Percentiles rank a stretch among this genome's conserved stretches.
These are phyloP conservation scores for Dipodascopsis uninucleata DNA, from an alignment of 805 yeast species.

Conservation along the genomic window DNA sequence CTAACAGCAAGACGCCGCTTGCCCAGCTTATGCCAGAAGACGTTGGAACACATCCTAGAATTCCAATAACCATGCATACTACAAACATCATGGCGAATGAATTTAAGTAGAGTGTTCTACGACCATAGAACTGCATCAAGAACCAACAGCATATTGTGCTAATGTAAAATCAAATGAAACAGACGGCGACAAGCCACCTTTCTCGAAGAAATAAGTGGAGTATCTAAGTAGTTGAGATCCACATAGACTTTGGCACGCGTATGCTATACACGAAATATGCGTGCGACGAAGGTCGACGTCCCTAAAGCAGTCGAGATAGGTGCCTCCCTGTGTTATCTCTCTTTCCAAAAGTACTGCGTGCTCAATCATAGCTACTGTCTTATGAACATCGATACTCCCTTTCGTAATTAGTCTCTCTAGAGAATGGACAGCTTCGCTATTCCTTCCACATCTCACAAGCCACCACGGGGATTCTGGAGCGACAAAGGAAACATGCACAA, in stretches of 20 bases:
- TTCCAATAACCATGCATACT: constrained; percentile 23
- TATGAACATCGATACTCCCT: not conserved
- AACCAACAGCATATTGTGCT: constrained; percentile 10
- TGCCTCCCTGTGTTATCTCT: not conserved
- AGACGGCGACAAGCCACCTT: constrained; percentile 26
- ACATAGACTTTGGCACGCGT: no score
- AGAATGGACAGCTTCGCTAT: constrained; percentile 6
- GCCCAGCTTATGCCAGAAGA: constrained; percentile 25
- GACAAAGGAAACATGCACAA: constrained; percentile 41
- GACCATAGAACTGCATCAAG: constrained; percentile 4
- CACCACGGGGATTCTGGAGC: constrained; percentile 38
- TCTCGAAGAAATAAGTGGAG: constrained; percentile 24
- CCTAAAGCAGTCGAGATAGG: constrained; percentile 4
- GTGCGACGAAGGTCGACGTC: constrained; percentile 24
- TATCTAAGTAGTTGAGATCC: no score
- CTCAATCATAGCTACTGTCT: constrained; percentile 12
- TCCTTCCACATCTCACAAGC: constrained; percentile 11
- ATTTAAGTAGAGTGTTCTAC: constrained; percentile 21
- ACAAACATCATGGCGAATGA: constrained; percentile 14
- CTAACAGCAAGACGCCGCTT: constrained; percentile 45
- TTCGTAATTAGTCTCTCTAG: constrained; percentile 6
- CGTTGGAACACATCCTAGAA: constrained; percentile 15
- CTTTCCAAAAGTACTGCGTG: constrained; percentile 11
- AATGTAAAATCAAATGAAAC: constrained; percentile 8
- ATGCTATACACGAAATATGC: constrained; percentile 37